These are phyloP conservation scores for Stereum hirsutum DNA, from an alignment of 1,284 basidiomycete species.

Conservation along the genomic window DNA sequence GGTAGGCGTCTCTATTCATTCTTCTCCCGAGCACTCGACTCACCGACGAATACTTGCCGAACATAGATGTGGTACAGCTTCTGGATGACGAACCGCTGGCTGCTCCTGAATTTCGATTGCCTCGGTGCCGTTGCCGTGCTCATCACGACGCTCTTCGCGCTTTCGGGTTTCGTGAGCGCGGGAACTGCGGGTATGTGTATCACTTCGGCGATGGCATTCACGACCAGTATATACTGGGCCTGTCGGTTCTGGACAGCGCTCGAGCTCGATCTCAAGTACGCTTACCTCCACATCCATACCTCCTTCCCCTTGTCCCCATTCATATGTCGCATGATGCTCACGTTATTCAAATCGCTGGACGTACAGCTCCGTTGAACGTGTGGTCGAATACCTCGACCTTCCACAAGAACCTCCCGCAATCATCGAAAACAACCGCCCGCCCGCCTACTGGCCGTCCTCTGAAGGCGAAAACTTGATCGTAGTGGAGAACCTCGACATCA, in stretches of 20 bases:
- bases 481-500: conserved; percentile 68
- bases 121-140: conserved; percentile 61
- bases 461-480: conserved; percentile 30
- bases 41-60: neutral
- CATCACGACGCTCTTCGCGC: conserved; percentile 66
- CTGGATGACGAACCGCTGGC: conserved; percentile 79
- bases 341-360: neutral
- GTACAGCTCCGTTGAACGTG: conserved; percentile 74
- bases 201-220: conserved; percentile 63
- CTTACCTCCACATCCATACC: conserved; percentile 4
- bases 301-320: neutral
- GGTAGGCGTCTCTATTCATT: conserved; percentile 24
- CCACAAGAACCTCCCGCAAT: conserved; percentile 76
- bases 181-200: conserved; percentile 85
- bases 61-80: conserved; percentile 67
- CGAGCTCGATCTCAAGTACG: conserved; percentile 60
- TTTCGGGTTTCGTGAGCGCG: conserved; percentile 58
- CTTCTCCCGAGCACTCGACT: too few relatives aligned
- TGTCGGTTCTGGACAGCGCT: conserved; percentile 54
- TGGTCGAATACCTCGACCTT: conserved; percentile 84
- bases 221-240: conserved; percentile 56
- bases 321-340: too few relatives aligned
- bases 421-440: conserved; percentile 58
- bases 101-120: conserved; percentile 67
- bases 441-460: conserved; percentile 85